These are phyloP conservation scores for Hypericum androsaemum DNA, from an alignment of 345 rosid species.

Conservation along the genomic window DNA sequence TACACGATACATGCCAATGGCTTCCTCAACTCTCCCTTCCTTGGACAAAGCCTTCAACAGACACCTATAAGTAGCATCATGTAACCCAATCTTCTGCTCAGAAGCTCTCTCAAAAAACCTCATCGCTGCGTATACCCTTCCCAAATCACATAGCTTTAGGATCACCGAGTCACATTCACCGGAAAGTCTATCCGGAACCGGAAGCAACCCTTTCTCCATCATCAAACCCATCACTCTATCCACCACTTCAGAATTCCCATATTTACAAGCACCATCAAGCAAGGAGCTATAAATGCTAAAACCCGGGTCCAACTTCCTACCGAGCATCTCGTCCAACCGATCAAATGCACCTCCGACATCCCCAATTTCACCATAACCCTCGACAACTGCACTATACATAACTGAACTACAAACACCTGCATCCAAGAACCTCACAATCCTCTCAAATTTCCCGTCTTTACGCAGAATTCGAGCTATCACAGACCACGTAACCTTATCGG, in stretches of 20 bases:
- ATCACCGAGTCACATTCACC: constrained; percentile 25
- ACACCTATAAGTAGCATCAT: constrained; percentile 38
- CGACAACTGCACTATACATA: constrained; percentile 43
- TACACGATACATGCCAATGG: constrained; percentile 25
- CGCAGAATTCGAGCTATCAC: constrained; percentile 40
- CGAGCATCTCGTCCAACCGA: constrained; percentile 39
- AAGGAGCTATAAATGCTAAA: constrained; percentile 37
- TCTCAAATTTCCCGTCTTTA: constrained; percentile 34
- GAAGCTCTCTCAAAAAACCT: constrained; percentile 44
- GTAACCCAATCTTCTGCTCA: constrained; percentile 23
- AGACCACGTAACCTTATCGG: constrained; percentile 42
- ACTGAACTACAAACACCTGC: constrained; percentile 36
- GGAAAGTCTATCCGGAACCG: constrained; percentile 12
- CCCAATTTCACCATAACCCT: constrained; percentile 38
- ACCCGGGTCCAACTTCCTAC: constrained; percentile 33
- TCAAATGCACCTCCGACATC: constrained; percentile 36
- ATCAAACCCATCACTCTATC: constrained; percentile 32
- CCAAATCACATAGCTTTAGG: constrained; percentile 48
- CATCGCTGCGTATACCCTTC: constrained; percentile 42
- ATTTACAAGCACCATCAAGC: constrained; percentile 62
- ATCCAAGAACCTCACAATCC: constrained; percentile 35
- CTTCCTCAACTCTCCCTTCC: constrained; percentile 42
- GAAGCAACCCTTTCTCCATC: constrained; percentile 36
- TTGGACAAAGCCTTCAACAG: constrained; percentile 38
- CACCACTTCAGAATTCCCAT: constrained; percentile 27